Conservation (phyloP, 495 filamentous ascomycete genomes). For the Aspergillus diversus region DNA sequence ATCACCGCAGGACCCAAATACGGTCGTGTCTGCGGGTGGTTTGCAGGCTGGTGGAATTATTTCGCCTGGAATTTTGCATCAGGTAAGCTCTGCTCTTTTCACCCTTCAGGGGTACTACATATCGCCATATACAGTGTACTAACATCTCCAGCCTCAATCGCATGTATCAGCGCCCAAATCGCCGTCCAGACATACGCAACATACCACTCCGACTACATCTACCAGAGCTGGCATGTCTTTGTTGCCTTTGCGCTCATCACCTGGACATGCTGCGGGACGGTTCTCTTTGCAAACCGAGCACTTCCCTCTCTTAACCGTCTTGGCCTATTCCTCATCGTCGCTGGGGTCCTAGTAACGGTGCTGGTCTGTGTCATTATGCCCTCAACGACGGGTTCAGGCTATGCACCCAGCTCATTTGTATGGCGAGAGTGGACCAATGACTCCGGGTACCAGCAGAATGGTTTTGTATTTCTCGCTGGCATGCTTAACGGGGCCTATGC, state of each 20-base stretch:
- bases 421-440: slow-evolving; percentile 67
- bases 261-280: slow-evolving; percentile 67
- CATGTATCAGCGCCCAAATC: slow-evolving; percentile 68
- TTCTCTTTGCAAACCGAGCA: slow-evolving; percentile 72
- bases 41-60: slow-evolving; percentile 79
- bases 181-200: slow-evolving; percentile 70
- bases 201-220: slow-evolving; percentile 65
- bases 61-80: slow-evolving; percentile 66
- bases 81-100: background rate
- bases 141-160: slow-evolving; percentile 61
- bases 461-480: slow-evolving; percentile 77
- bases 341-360: slow-evolving; percentile 71
- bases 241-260: slow-evolving; percentile 67
- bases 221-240: slow-evolving; percentile 77
- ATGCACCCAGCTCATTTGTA: slow-evolving; percentile 60
- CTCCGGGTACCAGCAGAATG: slow-evolving; percentile 66
- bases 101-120: background rate
- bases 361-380: slow-evolving; percentile 80
- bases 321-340: slow-evolving; percentile 72
- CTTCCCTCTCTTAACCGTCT: slow-evolving; percentile 68
- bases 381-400: slow-evolving; percentile 39
- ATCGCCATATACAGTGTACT: background rate
- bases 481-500: slow-evolving; percentile 89
- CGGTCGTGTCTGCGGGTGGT: slow-evolving; percentile 73
- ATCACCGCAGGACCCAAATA: slow-evolving; percentile 68